Conservation (phyloP, 352 stramenopile genomes). For the Phytophthora nicotianae region DNA sequence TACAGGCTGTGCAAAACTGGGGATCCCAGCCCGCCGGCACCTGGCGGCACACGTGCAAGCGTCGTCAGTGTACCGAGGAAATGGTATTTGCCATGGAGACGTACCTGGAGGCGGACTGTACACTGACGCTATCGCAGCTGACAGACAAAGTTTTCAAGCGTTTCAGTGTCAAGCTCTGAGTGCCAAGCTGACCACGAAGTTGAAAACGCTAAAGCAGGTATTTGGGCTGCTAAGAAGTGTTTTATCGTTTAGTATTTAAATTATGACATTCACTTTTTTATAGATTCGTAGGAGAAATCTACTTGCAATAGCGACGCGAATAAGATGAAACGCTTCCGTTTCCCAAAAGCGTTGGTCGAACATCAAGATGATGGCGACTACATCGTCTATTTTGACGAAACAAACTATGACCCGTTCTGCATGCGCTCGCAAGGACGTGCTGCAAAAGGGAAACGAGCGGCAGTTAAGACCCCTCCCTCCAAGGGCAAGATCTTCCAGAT, state of each 20-base stretch:
- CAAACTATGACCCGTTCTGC: conserved; percentile 12
- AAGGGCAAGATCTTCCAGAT: conserved; percentile 2
- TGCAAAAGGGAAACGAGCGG: not conserved
- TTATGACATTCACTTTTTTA: not conserved
- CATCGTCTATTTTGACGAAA: conserved; percentile 10
- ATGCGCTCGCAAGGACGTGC: conserved; percentile 7
- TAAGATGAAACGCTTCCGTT: not conserved
- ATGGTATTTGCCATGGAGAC: not conserved
- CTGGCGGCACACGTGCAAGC: too few relatives aligned
- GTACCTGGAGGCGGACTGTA: not conserved
- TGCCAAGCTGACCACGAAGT: not conserved
- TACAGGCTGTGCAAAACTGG: too few relatives aligned
- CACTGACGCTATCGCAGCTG: not conserved
- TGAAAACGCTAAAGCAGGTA: not conserved
- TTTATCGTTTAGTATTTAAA: not conserved
- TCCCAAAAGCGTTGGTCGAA: not conserved
- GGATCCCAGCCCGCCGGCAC: too few relatives aligned
- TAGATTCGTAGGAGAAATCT: not conserved
- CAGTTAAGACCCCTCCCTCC: conserved; percentile 3
- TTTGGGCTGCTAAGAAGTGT: not conserved
- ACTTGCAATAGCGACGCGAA: not conserved
- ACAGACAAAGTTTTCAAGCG: not conserved
- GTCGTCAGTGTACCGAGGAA: not conserved
- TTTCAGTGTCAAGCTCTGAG: not conserved
- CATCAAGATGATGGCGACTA: conserved; percentile 3